These are phyloP conservation scores for Taxawa tesnikishii DNA, from an alignment of 2,329 filamentous ascomycete genomes.

Conservation along the genomic window DNA sequence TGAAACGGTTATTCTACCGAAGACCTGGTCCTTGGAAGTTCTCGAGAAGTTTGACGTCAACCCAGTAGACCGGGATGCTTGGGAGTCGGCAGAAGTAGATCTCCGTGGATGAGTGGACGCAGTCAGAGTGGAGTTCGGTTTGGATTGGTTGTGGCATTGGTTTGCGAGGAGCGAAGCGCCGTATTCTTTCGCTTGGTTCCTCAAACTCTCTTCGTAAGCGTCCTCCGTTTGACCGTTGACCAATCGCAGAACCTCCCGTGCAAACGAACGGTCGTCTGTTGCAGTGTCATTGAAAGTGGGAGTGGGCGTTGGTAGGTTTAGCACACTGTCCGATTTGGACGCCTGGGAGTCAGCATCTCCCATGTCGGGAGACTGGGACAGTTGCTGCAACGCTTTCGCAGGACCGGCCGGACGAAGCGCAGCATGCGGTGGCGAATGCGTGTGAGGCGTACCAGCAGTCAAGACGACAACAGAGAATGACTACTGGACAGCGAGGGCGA, in stretches of 20 bases:
- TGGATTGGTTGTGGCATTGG: background rate
- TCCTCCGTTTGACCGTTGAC: slow-evolving; percentile 3
- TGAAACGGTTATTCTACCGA: slow-evolving; percentile 1
- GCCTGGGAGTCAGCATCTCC: background rate
- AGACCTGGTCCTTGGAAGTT: slow-evolving; percentile 14
- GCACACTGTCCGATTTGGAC: slow-evolving; percentile 5
- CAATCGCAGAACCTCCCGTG: slow-evolving; percentile 2
- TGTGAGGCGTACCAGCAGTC: no score
- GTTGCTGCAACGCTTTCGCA: no score
- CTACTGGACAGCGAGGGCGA: no score
- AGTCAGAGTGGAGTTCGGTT: slow-evolving; percentile 3
- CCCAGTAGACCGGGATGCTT: slow-evolving; percentile 20
- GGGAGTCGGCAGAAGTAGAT: slow-evolving; percentile 19
- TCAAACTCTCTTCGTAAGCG: slow-evolving; percentile 1
- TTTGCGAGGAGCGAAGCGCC: slow-evolving; percentile 1
- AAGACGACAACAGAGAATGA: no score
- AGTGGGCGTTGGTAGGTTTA: slow-evolving; percentile 9
- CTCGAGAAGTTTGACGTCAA: slow-evolving; percentile 20
- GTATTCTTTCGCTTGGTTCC: slow-evolving; percentile 1
- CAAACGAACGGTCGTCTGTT: background rate
- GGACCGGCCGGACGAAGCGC: no score
- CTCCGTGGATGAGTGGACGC: slow-evolving; percentile 10
- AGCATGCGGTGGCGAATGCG: no score
- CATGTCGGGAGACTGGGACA: no score
- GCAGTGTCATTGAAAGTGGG: background rate